Evolutionary conservation across 257 asterid genomes (phyloP).

Genomic region (Misopates orontium): DNA sequence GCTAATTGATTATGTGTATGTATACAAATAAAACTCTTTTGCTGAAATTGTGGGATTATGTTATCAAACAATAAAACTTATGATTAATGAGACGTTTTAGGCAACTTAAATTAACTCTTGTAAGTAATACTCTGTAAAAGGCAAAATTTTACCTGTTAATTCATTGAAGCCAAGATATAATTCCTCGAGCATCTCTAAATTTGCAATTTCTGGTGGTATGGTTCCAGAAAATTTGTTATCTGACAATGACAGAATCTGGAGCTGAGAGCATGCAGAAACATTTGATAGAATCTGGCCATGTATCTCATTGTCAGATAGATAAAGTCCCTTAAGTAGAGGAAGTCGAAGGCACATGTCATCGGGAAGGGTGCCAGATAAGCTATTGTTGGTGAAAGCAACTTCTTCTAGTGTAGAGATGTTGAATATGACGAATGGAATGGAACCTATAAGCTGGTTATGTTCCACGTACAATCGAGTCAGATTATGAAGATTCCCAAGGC

Average conservation of each 20-base stretch:
- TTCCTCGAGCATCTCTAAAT: too few relatives aligned
- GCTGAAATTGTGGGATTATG: too few relatives aligned
- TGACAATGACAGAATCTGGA: neutral
- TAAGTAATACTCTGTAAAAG: too few relatives aligned
- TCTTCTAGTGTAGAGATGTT: slow-evolving; percentile 5
- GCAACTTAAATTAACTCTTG: too few relatives aligned
- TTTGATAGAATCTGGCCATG: slow-evolving; percentile 10
- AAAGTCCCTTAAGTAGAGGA: neutral
- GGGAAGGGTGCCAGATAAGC: slow-evolving; percentile 27
- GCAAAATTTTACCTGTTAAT: too few relatives aligned
- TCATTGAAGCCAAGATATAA: too few relatives aligned
- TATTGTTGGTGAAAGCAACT: neutral
- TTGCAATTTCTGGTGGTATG: too few relatives aligned
- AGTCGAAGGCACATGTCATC: slow-evolving; percentile 22
- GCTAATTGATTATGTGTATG: too few relatives aligned
- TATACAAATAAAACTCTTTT: too few relatives aligned
- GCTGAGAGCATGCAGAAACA: slow-evolving; percentile 12
- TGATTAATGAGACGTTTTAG: too few relatives aligned
- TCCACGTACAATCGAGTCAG: slow-evolving; percentile 3
- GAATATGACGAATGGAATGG: slow-evolving; percentile 21
- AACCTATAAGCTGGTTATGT: slow-evolving; percentile 27
- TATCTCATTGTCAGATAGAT: neutral
- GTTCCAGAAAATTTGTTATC: neutral
- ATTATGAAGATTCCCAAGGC: slow-evolving; percentile 25
- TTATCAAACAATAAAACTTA: too few relatives aligned